These are phyloP conservation scores for Allomyces javanicus DNA, from an alignment of 192 early-diverging fungal species.

Conservation along the genomic window DNA sequence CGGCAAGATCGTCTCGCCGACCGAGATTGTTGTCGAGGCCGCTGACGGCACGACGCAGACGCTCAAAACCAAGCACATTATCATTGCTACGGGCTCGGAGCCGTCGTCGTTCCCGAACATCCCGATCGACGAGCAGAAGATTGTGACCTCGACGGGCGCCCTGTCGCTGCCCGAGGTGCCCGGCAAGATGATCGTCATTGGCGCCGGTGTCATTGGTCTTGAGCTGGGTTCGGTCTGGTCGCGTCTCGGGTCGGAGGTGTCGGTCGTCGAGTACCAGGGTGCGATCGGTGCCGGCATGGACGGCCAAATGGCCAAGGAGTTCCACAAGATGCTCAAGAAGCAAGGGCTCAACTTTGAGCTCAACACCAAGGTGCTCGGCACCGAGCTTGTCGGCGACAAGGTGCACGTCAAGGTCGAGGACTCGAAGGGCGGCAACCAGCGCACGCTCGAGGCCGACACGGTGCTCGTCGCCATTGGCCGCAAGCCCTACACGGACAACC, in stretches of 20 bases:
- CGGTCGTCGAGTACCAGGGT: constrained; percentile 83
- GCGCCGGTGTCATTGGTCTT: constrained; percentile 96
- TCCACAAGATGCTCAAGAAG: constrained; percentile 80
- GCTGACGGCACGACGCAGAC: constrained; percentile 50
- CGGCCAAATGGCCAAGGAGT: constrained; percentile 71
- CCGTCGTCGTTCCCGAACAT: constrained; percentile 81
- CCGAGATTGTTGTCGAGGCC: constrained; percentile 62
- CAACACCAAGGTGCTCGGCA: constrained; percentile 82
- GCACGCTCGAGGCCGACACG: constrained; percentile 76
- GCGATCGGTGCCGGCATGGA: constrained; percentile 96
- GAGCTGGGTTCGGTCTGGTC: constrained; percentile 97
- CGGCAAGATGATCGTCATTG: constrained; percentile 96
- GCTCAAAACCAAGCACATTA: constrained; percentile 82
- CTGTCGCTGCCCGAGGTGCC: constrained; percentile 83
- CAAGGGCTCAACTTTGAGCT: constrained; percentile 98
- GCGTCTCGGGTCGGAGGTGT: constrained; percentile 82
- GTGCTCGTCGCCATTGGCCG: constrained; percentile 87
- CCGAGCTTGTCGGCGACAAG: constrained; percentile 60
- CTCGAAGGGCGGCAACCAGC: constrained; percentile 55
- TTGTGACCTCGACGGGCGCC: constrained; percentile 95
- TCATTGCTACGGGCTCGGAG: constrained; percentile 97
- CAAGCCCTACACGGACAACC: constrained; percentile 77
- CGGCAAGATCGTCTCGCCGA: constrained; percentile 57
- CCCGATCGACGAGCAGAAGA: constrained; percentile 75
- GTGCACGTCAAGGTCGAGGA: constrained; percentile 82